Conservation (phyloP, 169 alveolate genomes). For the Eimeria necatrix region DNA sequence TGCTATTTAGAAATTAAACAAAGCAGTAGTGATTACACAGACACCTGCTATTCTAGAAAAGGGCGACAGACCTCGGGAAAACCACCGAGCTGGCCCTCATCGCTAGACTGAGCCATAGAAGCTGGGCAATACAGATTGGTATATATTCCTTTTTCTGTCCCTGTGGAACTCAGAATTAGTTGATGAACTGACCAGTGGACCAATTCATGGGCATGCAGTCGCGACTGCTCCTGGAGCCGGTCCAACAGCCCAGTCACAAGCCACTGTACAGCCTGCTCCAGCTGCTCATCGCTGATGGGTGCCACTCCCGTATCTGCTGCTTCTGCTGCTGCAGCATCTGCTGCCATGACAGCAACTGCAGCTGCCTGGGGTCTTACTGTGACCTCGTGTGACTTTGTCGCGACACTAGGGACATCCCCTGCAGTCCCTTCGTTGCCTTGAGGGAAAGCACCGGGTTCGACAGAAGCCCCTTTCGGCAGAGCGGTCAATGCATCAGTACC, state of each 20-base stretch:
- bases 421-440: background rate
- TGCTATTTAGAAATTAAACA: background rate
- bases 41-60: too few relatives aligned
- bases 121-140: too few relatives aligned
- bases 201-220: slow-evolving; percentile 51
- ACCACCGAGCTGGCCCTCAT: too few relatives aligned
- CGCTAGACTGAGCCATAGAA: too few relatives aligned
- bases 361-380: background rate
- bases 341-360: background rate
- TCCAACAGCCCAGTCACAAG: slow-evolving; percentile 47
- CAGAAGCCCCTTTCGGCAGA: too few relatives aligned
- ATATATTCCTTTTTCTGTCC: too few relatives aligned
- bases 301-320: slow-evolving; percentile 16
- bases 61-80: background rate
- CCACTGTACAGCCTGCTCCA: slow-evolving; percentile 73
- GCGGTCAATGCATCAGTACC: background rate
- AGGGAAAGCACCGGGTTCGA: too few relatives aligned
- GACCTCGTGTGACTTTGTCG: background rate
- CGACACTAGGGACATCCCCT: background rate
- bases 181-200: slow-evolving; percentile 4
- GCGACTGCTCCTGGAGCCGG: slow-evolving; percentile 35
- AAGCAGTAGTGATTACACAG: too few relatives aligned
- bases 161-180: too few relatives aligned
- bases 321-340: slow-evolving; percentile 23
- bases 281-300: slow-evolving; percentile 61